Evolutionary conservation across 2,329 filamentous ascomycete genomes (phyloP), one percentile per base, ranked within the genome.

Genomic region (Fusarium coffeatum): DNA sequence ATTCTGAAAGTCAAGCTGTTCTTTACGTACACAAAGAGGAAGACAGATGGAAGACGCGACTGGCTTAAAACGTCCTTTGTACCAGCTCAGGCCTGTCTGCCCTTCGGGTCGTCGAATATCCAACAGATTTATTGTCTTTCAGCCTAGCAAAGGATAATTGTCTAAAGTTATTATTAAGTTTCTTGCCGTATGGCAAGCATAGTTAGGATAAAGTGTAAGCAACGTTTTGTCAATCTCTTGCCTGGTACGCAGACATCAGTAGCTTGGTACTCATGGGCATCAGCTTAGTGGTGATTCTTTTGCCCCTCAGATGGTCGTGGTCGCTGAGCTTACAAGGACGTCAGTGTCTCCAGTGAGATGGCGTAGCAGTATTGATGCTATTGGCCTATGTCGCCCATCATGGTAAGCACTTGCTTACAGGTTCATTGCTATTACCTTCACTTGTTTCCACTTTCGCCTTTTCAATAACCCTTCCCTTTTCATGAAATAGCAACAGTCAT

Each of bases 401-500:
- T 23, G 8, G 47, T 50, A 32, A 49, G 47, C 47, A 34, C 16
- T 34, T 32, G 47, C 20, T 23, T 22, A 22, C 20, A 20, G 27
- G 27, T 27, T 10, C 3, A 11, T 11, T 27, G 32, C 8, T 2
- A 34, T n/a, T n/a, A n/a, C 34, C 18, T 37, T 10, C 34, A n/a
- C 16, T n/a, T 37, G 16, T n/a, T 37, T 37, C 16, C 16, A 18
- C 5, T 37, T 18, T 11, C 32, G 16, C 5, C 28, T 23, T n/a
- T 3, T 49, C 4, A 18, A 5, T 8, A 10, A 12, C 16, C 8
- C 0, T 22, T 3, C 11, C 3, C 4, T 32, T 32, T 15, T 32
- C 13, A 15, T 10, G 3, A 32, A 5, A 22, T 3, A 2, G 3
- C 8, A 32, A 3, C 18, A 15, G 7, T 18, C 16, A 0, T 22